Conservation (phyloP, 2,329 filamentous ascomycete species). For the Rutstroemia sydowiana region DNA sequence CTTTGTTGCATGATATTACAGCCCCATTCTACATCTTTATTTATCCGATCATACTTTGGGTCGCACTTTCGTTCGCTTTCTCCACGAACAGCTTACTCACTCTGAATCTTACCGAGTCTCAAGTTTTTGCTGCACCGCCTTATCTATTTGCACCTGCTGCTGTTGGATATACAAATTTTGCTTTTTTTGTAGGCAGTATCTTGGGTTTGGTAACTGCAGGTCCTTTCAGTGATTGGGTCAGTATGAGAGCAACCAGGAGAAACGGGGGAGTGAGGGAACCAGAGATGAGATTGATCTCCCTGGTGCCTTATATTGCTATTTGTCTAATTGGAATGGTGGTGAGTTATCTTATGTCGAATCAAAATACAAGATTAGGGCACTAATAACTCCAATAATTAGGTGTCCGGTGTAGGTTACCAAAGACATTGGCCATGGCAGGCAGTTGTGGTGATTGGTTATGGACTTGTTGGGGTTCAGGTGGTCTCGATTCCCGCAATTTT, state of each 20-base stretch:
- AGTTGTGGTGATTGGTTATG: conserved; percentile 49
- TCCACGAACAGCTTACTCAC: conserved; percentile 45
- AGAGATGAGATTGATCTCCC: conserved; percentile 49
- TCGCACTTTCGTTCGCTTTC: conserved; percentile 53
- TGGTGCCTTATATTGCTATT: conserved; percentile 50
- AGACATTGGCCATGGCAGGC: conserved; percentile 44
- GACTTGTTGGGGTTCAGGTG: conserved; percentile 47
- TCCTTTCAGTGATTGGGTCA: conserved; percentile 49
- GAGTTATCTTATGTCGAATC: background rate
- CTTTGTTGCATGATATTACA: background rate
- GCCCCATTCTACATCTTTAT: conserved; percentile 33
- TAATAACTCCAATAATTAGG: background rate
- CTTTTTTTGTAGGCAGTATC: conserved; percentile 44
- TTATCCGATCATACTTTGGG: conserved; percentile 55
- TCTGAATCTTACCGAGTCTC: conserved; percentile 48
- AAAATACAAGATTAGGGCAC: background rate
- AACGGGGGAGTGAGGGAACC: conserved; percentile 50
- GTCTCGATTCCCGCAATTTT: conserved; percentile 49
- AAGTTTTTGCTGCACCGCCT: conserved; percentile 46
- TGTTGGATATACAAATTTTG: conserved; percentile 52
- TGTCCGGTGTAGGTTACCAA: conserved; percentile 43
- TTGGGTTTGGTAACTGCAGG: conserved; percentile 49
- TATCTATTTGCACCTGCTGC: conserved; percentile 44
- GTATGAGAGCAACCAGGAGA: conserved; percentile 41
- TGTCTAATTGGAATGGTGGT: conserved; percentile 49